Percentiles rank a stretch among this genome's conserved stretches.
phyloP scores from a whole-genome alignment of 352 stramenopile species.

The Phytopythium aichiense region DNA sequence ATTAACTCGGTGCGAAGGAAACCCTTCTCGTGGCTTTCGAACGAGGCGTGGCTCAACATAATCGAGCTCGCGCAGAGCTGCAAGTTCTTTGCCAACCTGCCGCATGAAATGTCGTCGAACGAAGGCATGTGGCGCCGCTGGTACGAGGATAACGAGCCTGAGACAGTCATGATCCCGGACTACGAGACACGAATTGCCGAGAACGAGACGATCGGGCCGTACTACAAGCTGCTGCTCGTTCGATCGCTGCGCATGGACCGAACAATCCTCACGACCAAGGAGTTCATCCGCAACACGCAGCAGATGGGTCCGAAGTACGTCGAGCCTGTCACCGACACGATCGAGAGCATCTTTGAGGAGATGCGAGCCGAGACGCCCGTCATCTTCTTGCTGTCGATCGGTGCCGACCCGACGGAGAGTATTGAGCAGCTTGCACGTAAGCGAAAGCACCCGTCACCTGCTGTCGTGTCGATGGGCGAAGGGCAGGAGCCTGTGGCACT shows the following conservation, averaged over 20 bases:
- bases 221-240: conserved; percentile 96
- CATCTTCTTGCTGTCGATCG: conserved; percentile 97
- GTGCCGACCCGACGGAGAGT: conserved; percentile 96
- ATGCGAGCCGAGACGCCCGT: conserved; percentile 96
- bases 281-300: conserved; percentile 96
- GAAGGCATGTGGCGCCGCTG: conserved; percentile 95
- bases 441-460: conserved; percentile 94
- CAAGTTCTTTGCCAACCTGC: conserved; percentile 97
- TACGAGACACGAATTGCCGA: conserved; percentile 93
- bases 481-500: conserved; percentile 97
- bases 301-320: conserved; percentile 97
- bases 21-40: conserved; percentile 97
- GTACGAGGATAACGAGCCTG: conserved; percentile 98
- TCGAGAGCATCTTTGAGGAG: conserved; percentile 97
- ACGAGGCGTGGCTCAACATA: conserved; percentile 97
- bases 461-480: conserved; percentile 97
- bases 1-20: conserved; percentile 96
- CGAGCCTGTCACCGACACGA: conserved; percentile 98
- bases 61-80: conserved; percentile 94
- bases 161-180: conserved; percentile 94
- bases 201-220: conserved; percentile 93
- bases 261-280: conserved; percentile 96
- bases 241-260: conserved; percentile 96
- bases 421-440: conserved; percentile 97
- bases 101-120: conserved; percentile 96